Percentiles rank a stretch among this genome's conserved stretches.
Evolutionary conservation across 495 filamentous ascomycete genomes (phyloP).

Genomic region (Cercophora sp.): DNA sequence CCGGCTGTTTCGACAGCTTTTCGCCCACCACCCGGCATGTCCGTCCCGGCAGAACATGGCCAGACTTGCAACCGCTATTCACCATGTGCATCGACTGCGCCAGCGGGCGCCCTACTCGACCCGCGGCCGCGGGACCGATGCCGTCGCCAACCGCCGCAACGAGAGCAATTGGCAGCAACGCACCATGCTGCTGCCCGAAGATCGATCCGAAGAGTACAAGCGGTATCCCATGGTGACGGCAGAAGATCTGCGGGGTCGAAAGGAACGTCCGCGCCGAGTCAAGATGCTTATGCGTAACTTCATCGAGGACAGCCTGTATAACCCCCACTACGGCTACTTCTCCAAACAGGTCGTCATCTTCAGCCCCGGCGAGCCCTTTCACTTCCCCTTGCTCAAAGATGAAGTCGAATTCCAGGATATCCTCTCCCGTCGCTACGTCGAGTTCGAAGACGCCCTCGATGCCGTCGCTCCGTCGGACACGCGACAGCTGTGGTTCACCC

Average conservation of each 20-base stretch:
- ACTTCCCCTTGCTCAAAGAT: conserved; percentile 75
- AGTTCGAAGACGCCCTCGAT: conserved; percentile 88
- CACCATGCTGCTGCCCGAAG: conserved; percentile 61
- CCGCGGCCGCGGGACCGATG: conserved; percentile 22
- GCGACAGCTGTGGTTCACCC: conserved; percentile 96
- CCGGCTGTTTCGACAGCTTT: conserved; percentile 78
- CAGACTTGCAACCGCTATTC: conserved; percentile 36
- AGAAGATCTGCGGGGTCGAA: conserved; percentile 62
- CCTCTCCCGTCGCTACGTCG: conserved; percentile 73
- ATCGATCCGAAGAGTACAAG: conserved; percentile 74
- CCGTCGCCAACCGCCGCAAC: conserved; percentile 20
- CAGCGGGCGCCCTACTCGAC: conserved; percentile 26
- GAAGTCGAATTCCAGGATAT: conserved; percentile 75
- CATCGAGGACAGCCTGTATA: conserved; percentile 97
- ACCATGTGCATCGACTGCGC: conserved; percentile 32
- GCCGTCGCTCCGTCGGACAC: conserved; percentile 58
- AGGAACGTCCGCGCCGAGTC: conserved; percentile 76
- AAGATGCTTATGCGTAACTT: conserved; percentile 98
- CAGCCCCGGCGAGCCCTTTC: conserved; percentile 85
- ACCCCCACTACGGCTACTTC: conserved; percentile 97
- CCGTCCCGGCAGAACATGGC: conserved; percentile 52
- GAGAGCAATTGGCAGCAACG: conserved; percentile 78
- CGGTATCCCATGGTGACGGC: conserved; percentile 82
- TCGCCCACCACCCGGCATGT: conserved; percentile 70
- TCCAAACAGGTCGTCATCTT: conserved; percentile 97